Evolutionary conservation across 805 yeast species (phyloP).

Genomic region (Brettanomyces anomalus): DNA sequence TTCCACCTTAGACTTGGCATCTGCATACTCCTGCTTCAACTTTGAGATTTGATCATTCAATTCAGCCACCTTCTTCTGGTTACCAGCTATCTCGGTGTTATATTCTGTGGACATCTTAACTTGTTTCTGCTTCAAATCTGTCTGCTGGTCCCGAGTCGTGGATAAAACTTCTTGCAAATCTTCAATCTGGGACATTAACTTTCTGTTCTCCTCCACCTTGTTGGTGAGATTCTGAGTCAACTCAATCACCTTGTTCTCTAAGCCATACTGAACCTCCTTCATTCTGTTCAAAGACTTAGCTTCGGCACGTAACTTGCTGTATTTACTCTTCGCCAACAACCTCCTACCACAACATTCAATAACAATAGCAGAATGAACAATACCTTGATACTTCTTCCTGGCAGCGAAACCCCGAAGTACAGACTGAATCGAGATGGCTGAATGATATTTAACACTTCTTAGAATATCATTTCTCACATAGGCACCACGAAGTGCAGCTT

Average conservation of each 20-base stretch:
- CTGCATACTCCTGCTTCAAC: slow-evolving; percentile 47
- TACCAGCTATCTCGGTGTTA: slow-evolving; percentile 36
- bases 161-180: slow-evolving; percentile 41
- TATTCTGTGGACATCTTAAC: slow-evolving; percentile 39
- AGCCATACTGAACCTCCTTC: slow-evolving; percentile 83
- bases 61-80: slow-evolving; percentile 36
- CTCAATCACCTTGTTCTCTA: slow-evolving; percentile 97
- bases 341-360: slow-evolving; percentile 78
- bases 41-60: slow-evolving; percentile 47
- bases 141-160: slow-evolving; percentile 45
- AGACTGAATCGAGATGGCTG: slow-evolving; percentile 69
- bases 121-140: slow-evolving; percentile 46
- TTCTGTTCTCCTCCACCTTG: slow-evolving; percentile 76
- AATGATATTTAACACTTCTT: slow-evolving; percentile 42
- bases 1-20: slow-evolving; percentile 50
- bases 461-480: slow-evolving; percentile 43
- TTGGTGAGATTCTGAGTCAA: slow-evolving; percentile 76
- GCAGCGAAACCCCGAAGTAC: slow-evolving; percentile 60
- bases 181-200: slow-evolving; percentile 54
- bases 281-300: slow-evolving; percentile 87
- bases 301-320: slow-evolving; percentile 62
- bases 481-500: slow-evolving; percentile 41
- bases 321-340: slow-evolving; percentile 58
- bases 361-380: slow-evolving; percentile 49
- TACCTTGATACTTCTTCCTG: slow-evolving; percentile 40